Base-by-base conservation (phyloP, 805 yeast species). In the Pachysolen tannophilus region DNA sequence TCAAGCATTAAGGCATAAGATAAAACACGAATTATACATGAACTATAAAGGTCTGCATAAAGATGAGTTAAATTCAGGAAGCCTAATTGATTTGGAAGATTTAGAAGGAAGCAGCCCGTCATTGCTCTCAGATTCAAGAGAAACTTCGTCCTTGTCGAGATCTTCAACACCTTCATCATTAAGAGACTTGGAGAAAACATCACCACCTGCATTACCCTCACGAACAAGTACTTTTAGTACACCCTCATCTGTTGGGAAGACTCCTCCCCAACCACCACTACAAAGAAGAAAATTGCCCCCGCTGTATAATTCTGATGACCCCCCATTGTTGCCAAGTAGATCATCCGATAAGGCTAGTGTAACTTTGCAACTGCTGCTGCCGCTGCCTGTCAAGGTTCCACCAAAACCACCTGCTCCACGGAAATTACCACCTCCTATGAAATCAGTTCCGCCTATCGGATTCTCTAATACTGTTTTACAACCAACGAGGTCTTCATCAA, bases 1-100 rank as follows among this genome's bases (percentile, higher is more conserved):
- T 53, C 82, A 82, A 41, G 65, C 56, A 8, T 58, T 66, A 25
- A 83, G 75, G 53, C 64, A 68, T 33, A 58, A 61, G 28, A 56
- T 88, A 37, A 63, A 76, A 13, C 64, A 68, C 28, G 69, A 75
- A 34, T 57, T 90, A 25, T 81, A 83, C 48, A 69, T 71, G 25
- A 69, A 64, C 32, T 76, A 74, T 42, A 74, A 78, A 33, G 50
- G 55, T 58, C 19, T 23, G 13, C 26, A 23, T 7, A 3, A 32
- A 26, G 21, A 43, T 42, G 20, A 20, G 13, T n/a, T 30, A 37
- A 27, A 49, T 45, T 26, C 35, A 8, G 10, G 13, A 23, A 14
- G 13, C 26, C 26, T 11, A 5, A 23, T 11, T 14, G 13, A 14
- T 5, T 5, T 23, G 13, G 13, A 23, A 11, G 13, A 14, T 23